These are phyloP conservation scores for Betula pendula DNA, from an alignment of 306 rosid species.

Conservation along the genomic window DNA sequence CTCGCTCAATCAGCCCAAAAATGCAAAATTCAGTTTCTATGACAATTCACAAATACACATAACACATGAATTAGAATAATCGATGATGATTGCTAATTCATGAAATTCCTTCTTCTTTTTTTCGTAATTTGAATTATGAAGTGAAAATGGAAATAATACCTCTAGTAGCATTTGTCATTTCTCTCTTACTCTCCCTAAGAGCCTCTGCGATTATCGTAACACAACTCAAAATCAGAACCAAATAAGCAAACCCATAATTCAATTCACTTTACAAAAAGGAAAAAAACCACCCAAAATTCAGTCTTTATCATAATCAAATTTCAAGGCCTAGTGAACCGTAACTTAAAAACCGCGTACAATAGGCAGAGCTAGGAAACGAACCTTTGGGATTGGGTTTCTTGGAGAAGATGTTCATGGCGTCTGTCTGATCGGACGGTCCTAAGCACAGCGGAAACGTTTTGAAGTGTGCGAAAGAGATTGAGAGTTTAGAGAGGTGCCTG, in stretches of 20 bases:
- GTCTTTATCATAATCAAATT: background rate
- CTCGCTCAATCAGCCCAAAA: background rate
- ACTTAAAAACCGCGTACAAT: background rate
- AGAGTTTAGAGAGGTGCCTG: background rate
- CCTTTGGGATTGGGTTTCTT: slow-evolving; percentile 98
- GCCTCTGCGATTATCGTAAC: slow-evolving; percentile 60
- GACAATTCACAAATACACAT: background rate
- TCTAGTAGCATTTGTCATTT: slow-evolving; percentile 82
- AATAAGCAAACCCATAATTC: background rate
- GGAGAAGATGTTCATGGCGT: slow-evolving; percentile 75
- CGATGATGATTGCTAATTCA: background rate
- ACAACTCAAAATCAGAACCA: slow-evolving; percentile 11
- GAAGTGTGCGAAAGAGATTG: slow-evolving; percentile 5
- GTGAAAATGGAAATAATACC: slow-evolving; percentile 37
- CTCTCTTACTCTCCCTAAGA: slow-evolving; percentile 91
- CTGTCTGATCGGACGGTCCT: background rate
- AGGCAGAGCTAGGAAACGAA: slow-evolving; percentile 32
- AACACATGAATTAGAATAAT: background rate
- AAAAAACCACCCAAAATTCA: slow-evolving; percentile 2
- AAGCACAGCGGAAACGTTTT: slow-evolving; percentile 8
- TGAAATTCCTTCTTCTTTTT: background rate
- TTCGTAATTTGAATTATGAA: background rate
- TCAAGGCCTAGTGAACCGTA: background rate
- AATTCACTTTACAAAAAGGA: background rate
- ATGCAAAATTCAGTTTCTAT: background rate